Evolutionary conservation across 129 eudicot genomes (phyloP).

Genomic region (Flaveria brownii): DNA sequence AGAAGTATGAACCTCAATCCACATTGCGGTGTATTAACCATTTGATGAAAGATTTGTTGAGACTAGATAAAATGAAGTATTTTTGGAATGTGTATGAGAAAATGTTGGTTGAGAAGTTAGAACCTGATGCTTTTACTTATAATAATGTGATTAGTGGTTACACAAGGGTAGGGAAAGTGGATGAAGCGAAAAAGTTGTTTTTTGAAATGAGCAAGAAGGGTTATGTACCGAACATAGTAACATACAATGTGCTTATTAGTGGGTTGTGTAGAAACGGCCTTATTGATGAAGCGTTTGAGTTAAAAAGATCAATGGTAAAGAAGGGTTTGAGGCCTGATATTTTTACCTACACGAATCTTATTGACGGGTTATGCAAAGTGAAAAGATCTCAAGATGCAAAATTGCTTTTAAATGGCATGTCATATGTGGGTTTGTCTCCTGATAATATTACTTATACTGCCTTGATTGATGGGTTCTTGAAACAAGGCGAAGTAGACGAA

Average conservation of each 20-base stretch:
- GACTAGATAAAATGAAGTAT: constrained; percentile 43
- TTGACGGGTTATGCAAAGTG: constrained; percentile 63
- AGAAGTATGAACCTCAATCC: constrained; percentile 33
- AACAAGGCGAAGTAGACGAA: constrained; percentile 62
- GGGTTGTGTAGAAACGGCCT: constrained; percentile 60
- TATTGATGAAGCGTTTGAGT: constrained; percentile 63
- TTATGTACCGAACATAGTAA: constrained; percentile 49
- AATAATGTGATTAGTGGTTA: constrained; percentile 58
- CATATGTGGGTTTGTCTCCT: constrained; percentile 43
- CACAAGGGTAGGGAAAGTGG: constrained; percentile 54
- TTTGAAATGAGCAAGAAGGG: constrained; percentile 60
- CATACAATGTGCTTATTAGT: constrained; percentile 61
- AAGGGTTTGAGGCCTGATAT: constrained; percentile 61
- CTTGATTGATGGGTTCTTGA: constrained; percentile 71
- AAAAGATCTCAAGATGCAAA: constrained; percentile 61
- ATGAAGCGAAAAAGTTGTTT: constrained; percentile 48
- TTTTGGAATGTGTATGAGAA: constrained; percentile 62
- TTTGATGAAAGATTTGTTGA: constrained; percentile 59
- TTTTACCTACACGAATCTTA: constrained; percentile 59
- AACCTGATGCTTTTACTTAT: constrained; percentile 57
- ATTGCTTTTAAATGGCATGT: constrained; percentile 59
- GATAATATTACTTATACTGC: constrained; percentile 53
- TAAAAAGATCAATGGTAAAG: constrained; percentile 51
- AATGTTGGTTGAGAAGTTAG: constrained; percentile 41
- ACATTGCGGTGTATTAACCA: constrained; percentile 53